A percentile compares a stretch with the other conserved stretches of the same genome.
phyloP scores from a whole-genome alignment of 306 rosid species.

The Prunus armeniaca region DNA sequence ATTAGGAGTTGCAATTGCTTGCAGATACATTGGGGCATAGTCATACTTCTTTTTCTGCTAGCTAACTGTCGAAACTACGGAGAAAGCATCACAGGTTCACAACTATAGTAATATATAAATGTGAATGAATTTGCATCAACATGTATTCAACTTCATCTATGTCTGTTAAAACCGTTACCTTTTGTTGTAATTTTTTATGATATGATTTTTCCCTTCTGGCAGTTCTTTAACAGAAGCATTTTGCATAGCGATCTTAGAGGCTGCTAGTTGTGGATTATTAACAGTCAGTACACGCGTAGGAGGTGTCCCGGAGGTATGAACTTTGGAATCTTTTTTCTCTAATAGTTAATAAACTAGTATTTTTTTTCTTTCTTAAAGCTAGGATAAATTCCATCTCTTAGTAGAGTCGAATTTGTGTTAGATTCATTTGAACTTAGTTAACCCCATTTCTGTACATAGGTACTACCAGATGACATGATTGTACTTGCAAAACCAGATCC shows the following conservation, averaged over 20 bases:
- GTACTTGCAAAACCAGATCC: conserved; percentile 91
- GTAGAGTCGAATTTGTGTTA: background rate
- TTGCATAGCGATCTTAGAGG: conserved; percentile 95
- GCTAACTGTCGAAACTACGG: background rate
- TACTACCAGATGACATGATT: conserved; percentile 90
- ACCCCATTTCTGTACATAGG: conserved; percentile 47
- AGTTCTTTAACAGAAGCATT: conserved; percentile 96
- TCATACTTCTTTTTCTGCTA: background rate
- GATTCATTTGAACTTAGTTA: background rate
- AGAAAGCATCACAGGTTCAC: background rate
- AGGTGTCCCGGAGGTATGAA: conserved; percentile 87
- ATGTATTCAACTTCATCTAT: background rate
- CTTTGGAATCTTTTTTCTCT: conserved; percentile 6
- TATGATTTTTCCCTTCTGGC: conserved; percentile 21
- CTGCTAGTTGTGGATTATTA: conserved; percentile 96
- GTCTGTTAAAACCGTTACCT: background rate
- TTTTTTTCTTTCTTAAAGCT: background rate
- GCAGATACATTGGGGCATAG: background rate
- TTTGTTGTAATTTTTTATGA: background rate
- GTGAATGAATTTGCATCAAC: background rate
- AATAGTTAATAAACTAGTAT: conserved; percentile 12
- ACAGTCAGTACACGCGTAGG: conserved; percentile 95
- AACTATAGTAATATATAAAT: background rate
- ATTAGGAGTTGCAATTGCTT: background rate
- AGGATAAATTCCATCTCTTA: background rate